A percentile compares a stretch with the other conserved stretches of the same genome.
Conservation (phyloP, 2,329 filamentous ascomycete species). For the Diplocarpon mali region DNA sequence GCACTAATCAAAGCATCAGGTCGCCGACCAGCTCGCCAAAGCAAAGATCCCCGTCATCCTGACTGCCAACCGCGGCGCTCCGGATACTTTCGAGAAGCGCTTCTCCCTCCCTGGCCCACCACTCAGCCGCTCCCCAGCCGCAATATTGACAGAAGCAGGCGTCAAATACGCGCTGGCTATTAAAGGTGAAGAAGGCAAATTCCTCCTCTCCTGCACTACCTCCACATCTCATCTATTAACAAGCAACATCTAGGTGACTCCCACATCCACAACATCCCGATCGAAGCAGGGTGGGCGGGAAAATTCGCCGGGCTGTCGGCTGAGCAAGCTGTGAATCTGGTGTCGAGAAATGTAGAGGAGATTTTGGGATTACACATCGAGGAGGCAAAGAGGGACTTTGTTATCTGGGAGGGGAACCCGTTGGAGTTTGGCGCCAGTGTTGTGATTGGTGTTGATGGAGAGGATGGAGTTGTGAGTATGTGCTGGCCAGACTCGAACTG, state of each 20-base stretch:
- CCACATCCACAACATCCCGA: constrained; percentile 30
- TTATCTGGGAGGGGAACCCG: constrained; percentile 34
- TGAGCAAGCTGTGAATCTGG: constrained; percentile 28
- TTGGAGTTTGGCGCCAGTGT: constrained; percentile 32
- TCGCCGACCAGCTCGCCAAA: constrained; percentile 31
- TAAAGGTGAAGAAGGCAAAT: constrained; percentile 17
- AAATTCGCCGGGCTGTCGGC: constrained; percentile 31
- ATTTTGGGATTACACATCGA: constrained; percentile 28
- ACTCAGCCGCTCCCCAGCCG: constrained; percentile 30
- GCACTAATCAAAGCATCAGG: constrained; percentile 16
- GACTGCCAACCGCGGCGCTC: constrained; percentile 29
- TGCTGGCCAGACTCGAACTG: constrained; percentile 28
- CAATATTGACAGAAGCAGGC: constrained; percentile 31
- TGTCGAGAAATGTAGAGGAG: constrained; percentile 32
- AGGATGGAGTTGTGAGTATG: constrained; percentile 23
- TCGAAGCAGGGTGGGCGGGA: constrained; percentile 32
- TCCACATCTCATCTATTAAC: neutral
- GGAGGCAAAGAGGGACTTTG: constrained; percentile 30
- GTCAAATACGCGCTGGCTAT: constrained; percentile 30
- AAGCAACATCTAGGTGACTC: constrained; percentile 23
- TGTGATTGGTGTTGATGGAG: constrained; percentile 28
- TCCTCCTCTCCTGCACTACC: constrained; percentile 11
- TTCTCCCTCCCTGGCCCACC: constrained; percentile 33
- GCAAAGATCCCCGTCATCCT: constrained; percentile 34
- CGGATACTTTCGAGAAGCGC: constrained; percentile 29